phyloP scores from a whole-genome alignment of 495 filamentous ascomycete species.

The Aspergillus nanangensis region DNA sequence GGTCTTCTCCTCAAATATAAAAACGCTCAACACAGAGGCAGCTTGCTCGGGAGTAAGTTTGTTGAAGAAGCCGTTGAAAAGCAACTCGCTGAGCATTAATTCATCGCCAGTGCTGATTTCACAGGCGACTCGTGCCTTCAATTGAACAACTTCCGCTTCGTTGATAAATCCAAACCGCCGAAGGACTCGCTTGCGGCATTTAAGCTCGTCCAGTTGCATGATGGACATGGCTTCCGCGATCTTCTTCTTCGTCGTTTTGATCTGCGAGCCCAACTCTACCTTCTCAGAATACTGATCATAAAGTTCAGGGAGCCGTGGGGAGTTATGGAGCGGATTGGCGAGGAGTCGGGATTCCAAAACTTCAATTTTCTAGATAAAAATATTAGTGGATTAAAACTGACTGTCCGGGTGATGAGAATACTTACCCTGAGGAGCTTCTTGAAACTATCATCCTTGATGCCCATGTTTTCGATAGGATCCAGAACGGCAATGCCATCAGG shows the following conservation, averaged over 20 bases:
- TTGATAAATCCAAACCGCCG: slow-evolving; percentile 94
- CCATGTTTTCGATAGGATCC: slow-evolving; percentile 94
- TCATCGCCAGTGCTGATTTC: slow-evolving; percentile 95
- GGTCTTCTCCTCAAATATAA: slow-evolving; percentile 95
- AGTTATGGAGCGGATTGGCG: slow-evolving; percentile 83
- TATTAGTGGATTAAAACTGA: too few species aligned
- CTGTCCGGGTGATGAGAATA: background rate
- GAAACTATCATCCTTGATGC: slow-evolving; percentile 84
- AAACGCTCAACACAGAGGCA: slow-evolving; percentile 81
- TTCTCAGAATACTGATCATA: slow-evolving; percentile 83
- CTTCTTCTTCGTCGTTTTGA: slow-evolving; percentile 82
- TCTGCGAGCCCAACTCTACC: slow-evolving; percentile 65
- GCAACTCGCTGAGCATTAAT: slow-evolving; percentile 81
- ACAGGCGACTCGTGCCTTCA: slow-evolving; percentile 94
- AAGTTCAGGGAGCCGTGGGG: slow-evolving; percentile 71
- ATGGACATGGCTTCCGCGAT: slow-evolving; percentile 78
- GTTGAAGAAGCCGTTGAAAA: slow-evolving; percentile 98
- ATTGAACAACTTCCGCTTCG: slow-evolving; percentile 85
- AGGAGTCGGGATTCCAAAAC: slow-evolving; percentile 90
- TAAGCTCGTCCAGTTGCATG: slow-evolving; percentile 91
- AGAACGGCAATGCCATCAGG: slow-evolving; percentile 86
- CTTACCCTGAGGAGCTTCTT: slow-evolving; percentile 80
- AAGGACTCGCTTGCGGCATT: slow-evolving; percentile 92
- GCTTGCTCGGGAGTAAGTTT: slow-evolving; percentile 82
- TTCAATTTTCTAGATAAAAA: slow-evolving; percentile 92